Percentiles rank a stretch among this genome's conserved stretches.
phyloP scores from a whole-genome alignment of 176 grass and related monocot species.

The Carex littledalei region DNA sequence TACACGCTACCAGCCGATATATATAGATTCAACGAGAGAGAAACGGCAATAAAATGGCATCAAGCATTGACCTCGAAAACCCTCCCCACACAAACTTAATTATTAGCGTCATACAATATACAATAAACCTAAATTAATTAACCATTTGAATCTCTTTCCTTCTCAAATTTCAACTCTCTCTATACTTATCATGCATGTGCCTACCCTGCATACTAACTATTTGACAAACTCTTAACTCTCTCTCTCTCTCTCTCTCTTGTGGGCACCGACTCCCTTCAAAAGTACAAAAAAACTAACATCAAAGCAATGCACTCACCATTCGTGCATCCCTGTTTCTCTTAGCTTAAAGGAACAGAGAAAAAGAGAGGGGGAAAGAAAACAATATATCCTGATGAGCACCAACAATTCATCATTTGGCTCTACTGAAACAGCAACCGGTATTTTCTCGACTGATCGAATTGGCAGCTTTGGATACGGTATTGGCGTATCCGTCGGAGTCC shows the following conservation, averaged over 20 bases:
- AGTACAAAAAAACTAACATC: neutral
- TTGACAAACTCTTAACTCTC: neutral
- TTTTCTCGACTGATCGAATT: conserved; percentile 39
- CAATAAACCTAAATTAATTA: neutral
- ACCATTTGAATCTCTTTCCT: neutral
- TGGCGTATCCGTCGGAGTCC: conserved; percentile 60
- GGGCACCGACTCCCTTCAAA: neutral
- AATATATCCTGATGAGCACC: neutral
- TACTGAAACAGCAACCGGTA: conserved; percentile 20
- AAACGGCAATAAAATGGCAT: neutral
- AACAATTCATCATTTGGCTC: neutral
- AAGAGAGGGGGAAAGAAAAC: neutral
- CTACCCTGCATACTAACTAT: conserved; percentile 9
- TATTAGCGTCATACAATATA: neutral
- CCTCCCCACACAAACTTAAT: neutral
- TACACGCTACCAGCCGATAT: neutral
- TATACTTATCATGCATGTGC: neutral
- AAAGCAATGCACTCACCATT: neutral
- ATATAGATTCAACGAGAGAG: neutral
- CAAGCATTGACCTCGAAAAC: conserved; percentile 27
- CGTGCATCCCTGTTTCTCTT: neutral
- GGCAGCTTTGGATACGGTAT: conserved; percentile 57
- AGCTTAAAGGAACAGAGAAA: neutral
- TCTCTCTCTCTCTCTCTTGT: neutral
- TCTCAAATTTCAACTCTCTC: neutral